Evolutionary conservation across 495 filamentous ascomycete species (phyloP).

Genomic region (Cairneyella variabilis): DNA sequence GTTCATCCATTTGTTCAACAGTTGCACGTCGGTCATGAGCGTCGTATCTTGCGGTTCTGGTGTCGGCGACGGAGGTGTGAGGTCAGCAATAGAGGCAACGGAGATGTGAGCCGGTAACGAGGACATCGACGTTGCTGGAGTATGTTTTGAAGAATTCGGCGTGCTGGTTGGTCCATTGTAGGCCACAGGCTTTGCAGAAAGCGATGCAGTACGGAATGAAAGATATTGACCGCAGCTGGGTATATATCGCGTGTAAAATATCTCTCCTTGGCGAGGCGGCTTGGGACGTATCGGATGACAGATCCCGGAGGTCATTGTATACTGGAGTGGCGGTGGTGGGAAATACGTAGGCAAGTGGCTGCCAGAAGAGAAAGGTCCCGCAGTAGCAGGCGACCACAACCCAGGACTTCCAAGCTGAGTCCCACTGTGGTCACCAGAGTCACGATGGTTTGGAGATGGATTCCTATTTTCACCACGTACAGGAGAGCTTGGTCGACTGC

Average conservation of each 20-base stretch:
- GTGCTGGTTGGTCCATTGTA: slow-evolving; percentile 47
- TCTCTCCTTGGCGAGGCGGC: slow-evolving; percentile 80
- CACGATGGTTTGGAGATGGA: slow-evolving; percentile 17
- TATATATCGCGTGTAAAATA: slow-evolving; percentile 85
- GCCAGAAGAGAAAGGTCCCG: slow-evolving; percentile 67
- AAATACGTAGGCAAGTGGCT: slow-evolving; percentile 90
- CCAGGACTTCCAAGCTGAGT: slow-evolving; percentile 13
- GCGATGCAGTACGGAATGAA: slow-evolving; percentile 75
- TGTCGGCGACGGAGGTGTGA: slow-evolving; percentile 15
- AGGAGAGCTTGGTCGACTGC: slow-evolving; percentile 36
- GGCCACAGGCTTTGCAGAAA: slow-evolving; percentile 48
- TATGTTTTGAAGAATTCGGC: slow-evolving; percentile 5
- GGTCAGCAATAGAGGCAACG: slow-evolving; percentile 21
- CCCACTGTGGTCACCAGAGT: slow-evolving; percentile 7
- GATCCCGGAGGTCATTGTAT: slow-evolving; percentile 70
- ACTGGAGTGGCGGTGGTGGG: slow-evolving; percentile 77
- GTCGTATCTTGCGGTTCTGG: slow-evolving; percentile 31
- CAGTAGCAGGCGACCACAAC: slow-evolving; percentile 31
- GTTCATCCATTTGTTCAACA: slow-evolving; percentile 87
- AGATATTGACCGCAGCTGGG: slow-evolving; percentile 80
- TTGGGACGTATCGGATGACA: slow-evolving; percentile 88
- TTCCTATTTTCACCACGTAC: slow-evolving; percentile 19
- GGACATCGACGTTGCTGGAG: slow-evolving; percentile 21
- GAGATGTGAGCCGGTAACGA: slow-evolving; percentile 28
- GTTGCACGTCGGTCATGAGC: slow-evolving; percentile 61